These are phyloP conservation scores for Eleusine coracana DNA, from an alignment of 176 grass and related monocot species.

Conservation along the genomic window DNA sequence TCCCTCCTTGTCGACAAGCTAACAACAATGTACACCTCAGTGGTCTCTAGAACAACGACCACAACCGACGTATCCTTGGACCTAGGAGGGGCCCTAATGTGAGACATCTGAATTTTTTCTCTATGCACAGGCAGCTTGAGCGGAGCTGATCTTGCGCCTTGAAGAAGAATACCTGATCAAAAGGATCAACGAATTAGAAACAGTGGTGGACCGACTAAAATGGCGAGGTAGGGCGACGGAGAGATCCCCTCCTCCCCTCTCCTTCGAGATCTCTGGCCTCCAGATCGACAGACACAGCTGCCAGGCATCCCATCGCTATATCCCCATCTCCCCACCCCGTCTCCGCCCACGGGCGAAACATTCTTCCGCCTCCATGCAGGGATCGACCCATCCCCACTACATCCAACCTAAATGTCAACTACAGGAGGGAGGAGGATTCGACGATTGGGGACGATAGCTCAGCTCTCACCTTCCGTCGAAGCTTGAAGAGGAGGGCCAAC, in stretches of 20 bases:
- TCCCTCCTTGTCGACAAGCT: slow-evolving; percentile 66
- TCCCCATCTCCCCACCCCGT: neutral
- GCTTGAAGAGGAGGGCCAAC: neutral
- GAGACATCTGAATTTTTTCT: slow-evolving; percentile 16
- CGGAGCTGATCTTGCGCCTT: neutral
- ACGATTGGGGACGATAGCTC: neutral
- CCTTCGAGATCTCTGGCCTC: neutral
- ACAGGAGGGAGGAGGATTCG: neutral
- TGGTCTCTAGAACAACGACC: slow-evolving; percentile 63
- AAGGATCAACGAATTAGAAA: neutral
- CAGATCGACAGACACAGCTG: neutral
- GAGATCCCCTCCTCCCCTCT: neutral
- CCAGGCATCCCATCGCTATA: neutral
- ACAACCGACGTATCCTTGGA: slow-evolving; percentile 63
- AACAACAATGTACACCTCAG: slow-evolving; percentile 75
- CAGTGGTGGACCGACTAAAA: neutral
- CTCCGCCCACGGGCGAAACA: neutral
- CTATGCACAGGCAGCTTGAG: neutral
- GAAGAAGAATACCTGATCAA: neutral
- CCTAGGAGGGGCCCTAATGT: neutral
- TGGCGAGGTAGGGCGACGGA: neutral
- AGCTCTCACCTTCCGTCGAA: neutral
- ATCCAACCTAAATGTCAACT: neutral
- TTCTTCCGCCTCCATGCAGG: neutral
- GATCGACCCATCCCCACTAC: neutral